A percentile compares a stretch with the other conserved stretches of the same genome.
Evolutionary conservation across 2,329 filamentous ascomycete species (phyloP).

Genomic region (Lachnellula suecica): DNA sequence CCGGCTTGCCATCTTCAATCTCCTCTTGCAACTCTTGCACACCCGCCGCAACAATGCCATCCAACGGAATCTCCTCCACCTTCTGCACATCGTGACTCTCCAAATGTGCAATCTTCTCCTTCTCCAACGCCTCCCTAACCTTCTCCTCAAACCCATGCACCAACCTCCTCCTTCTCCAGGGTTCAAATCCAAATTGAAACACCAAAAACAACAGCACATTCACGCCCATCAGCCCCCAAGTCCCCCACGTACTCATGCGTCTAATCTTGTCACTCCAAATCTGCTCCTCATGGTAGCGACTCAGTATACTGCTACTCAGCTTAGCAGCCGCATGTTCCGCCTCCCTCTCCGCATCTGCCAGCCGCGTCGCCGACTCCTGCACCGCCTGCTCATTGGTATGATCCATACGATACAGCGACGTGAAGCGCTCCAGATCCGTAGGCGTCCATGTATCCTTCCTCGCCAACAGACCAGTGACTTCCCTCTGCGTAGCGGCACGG

Average conservation of each 20-base stretch:
- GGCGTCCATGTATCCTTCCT: conserved; percentile 92
- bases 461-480: conserved; percentile 91
- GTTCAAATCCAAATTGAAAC: conserved; percentile 87
- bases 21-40: conserved; percentile 24
- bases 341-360: conserved; percentile 74
- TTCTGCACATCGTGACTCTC: conserved; percentile 4
- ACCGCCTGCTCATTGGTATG: conserved; percentile 91
- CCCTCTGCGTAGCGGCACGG: conserved; percentile 86
- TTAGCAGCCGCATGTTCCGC: conserved; percentile 75
- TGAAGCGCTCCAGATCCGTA: conserved; percentile 89
- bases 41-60: conserved; percentile 23
- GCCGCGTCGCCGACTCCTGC: conserved; percentile 64
- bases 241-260: conserved; percentile 96
- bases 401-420: conserved; percentile 84
- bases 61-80: conserved; percentile 17
- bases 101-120: conserved; percentile 22
- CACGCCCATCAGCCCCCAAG: conserved; percentile 95
- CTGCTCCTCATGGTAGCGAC: conserved; percentile 96
- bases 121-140: conserved; percentile 62
- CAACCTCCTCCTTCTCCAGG: conserved; percentile 80
- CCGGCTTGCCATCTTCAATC: conserved; percentile 1
- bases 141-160: conserved; percentile 82
- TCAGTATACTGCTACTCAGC: conserved; percentile 80
- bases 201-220: conserved; percentile 88
- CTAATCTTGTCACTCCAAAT: conserved; percentile 99